A percentile compares a stretch with the other conserved stretches of the same genome.
phyloP scores from a whole-genome alignment of 352 stramenopile species.

The Blastocystis sp. region DNA sequence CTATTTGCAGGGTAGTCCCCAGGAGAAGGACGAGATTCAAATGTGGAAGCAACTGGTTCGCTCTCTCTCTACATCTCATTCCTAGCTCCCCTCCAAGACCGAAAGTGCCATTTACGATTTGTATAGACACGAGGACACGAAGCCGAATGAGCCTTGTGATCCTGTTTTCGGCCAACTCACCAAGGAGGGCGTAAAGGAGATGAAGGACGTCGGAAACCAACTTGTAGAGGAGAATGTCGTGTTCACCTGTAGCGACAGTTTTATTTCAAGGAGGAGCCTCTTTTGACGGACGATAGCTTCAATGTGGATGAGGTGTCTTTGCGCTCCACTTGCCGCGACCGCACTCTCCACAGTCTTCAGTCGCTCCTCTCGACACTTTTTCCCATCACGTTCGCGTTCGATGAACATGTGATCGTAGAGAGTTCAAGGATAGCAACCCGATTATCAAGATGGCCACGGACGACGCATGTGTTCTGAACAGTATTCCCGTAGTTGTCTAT shows the following conservation, averaged over 20 bases:
- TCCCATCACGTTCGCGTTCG: not conserved
- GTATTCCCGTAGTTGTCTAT: not conserved
- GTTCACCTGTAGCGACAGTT: conserved; percentile 5
- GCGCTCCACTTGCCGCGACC: conserved; percentile 27
- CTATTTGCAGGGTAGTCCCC: not conserved
- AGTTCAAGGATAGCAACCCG: conserved; percentile 1
- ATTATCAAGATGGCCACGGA: conserved; percentile 24
- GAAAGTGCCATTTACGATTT: not conserved
- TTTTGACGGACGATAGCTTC: not conserved
- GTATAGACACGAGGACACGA: not conserved
- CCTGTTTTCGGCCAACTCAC: conserved; percentile 34
- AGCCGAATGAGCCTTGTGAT: not conserved
- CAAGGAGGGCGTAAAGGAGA: not conserved
- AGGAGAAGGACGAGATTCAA: conserved; percentile 2
- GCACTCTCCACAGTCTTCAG: conserved; percentile 35
- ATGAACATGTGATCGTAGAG: not conserved
- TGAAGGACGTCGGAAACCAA: not conserved
- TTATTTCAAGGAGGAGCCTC: conserved; percentile 3
- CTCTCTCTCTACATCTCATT: not conserved
- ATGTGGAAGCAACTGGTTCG: not conserved
- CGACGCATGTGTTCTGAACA: not conserved
- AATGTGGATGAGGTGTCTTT: not conserved
- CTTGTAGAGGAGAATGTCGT: not conserved
- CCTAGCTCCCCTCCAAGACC: not conserved
- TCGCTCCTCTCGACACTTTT: conserved; percentile 23